Evolutionary conservation across 345 rosid species (phyloP).

Genomic region (Noccaea caerulescens): DNA sequence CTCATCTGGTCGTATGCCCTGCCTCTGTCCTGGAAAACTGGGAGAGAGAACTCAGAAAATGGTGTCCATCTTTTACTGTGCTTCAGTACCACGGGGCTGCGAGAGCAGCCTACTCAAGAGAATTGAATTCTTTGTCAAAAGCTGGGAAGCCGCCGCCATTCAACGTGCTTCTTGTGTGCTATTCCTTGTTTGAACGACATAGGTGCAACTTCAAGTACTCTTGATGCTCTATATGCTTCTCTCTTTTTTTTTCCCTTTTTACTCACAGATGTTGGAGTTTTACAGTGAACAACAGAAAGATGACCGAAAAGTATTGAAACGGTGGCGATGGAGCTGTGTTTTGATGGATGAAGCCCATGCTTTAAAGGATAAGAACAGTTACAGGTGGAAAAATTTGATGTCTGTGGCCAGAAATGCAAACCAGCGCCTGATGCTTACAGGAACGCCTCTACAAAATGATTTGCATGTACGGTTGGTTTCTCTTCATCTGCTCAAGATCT

Average conservation of each 20-base stretch:
- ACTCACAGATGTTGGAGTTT: constrained; percentile 39
- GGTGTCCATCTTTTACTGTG: constrained; percentile 97
- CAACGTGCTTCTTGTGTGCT: constrained; percentile 93
- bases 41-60: constrained; percentile 94
- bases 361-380: constrained; percentile 91
- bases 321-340: constrained; percentile 97
- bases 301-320: constrained; percentile 85
- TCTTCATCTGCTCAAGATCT: constrained; percentile 15
- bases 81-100: constrained; percentile 87
- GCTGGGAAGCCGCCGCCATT: constrained; percentile 87
- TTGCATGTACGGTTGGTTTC: constrained; percentile 64
- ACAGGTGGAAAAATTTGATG: constrained; percentile 96
- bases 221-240: constrained; percentile 25
- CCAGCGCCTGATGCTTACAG: constrained; percentile 97
- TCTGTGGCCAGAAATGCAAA: constrained; percentile 89
- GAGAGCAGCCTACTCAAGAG: constrained; percentile 79
- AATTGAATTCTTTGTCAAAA: constrained; percentile 75
- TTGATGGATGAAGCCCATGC: constrained; percentile 99
- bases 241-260: neutral
- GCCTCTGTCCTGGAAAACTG: constrained; percentile 97
- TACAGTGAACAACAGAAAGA: constrained; percentile 94
- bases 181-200: constrained; percentile 94
- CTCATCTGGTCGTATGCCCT: constrained; percentile 96
- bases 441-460: constrained; percentile 98
- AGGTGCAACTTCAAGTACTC: constrained; percentile 57